Evolutionary conservation across 257 asterid species (phyloP).

Genomic region (Verbascum thapsus): DNA sequence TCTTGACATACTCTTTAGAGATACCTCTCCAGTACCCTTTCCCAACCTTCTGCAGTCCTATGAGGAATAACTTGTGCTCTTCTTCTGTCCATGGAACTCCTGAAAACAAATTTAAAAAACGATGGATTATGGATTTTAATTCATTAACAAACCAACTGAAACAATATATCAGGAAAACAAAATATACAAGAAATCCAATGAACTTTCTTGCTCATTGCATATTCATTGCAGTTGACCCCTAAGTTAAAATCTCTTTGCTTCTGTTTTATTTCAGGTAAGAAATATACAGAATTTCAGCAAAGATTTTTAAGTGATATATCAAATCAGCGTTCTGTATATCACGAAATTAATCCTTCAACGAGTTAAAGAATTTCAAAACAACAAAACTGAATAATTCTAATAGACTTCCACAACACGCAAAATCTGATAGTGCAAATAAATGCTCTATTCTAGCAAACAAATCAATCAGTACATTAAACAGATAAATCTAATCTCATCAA

Average conservation of each 20-base stretch:
- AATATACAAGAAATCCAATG: no score
- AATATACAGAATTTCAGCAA: not conserved
- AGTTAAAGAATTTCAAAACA: not conserved
- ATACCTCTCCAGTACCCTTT: slow-evolving; percentile 95
- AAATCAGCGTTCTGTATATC: not conserved
- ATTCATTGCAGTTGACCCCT: not conserved
- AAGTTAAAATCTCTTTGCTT: not conserved
- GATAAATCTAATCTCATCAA: not conserved
- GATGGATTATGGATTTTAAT: not conserved
- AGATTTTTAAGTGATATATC: not conserved
- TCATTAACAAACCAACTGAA: not conserved
- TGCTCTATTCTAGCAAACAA: not conserved
- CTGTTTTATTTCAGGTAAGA: slow-evolving; percentile 1
- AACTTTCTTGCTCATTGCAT: not conserved
- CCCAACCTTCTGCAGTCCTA: slow-evolving; percentile 79
- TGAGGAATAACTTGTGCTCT: slow-evolving; percentile 79
- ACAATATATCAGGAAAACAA: not conserved
- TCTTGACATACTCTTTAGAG: slow-evolving; percentile 75
- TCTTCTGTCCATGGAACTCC: slow-evolving; percentile 96
- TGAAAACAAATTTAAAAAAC: slow-evolving; percentile 26
- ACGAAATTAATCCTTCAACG: not conserved
- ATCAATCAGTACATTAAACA: not conserved
- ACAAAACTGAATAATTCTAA: no score
- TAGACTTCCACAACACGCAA: not conserved
- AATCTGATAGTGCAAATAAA: not conserved